Base-by-base conservation (phyloP, 2,329 filamentous ascomycete species). In the Capronia coronata region DNA sequence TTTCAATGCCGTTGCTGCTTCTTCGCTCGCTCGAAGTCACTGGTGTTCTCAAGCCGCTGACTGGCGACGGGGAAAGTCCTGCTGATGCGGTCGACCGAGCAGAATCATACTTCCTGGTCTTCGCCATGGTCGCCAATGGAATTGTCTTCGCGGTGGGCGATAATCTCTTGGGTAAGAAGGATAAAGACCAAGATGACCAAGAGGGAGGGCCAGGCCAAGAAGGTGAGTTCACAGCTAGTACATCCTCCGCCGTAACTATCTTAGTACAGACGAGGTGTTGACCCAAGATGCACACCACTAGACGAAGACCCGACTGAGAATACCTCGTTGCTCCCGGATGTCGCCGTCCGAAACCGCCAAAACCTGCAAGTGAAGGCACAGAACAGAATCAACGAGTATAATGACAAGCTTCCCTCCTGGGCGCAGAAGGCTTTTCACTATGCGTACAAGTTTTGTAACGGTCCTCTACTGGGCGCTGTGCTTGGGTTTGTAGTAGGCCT, bases 101-200 rank as follows among this genome's bases (percentile, higher is more conserved):
- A 5, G 78, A 82, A 60, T 78, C 77, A 13, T 84, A 83, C 63
- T 83, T 84, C 59, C 66, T 84, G 2, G 75, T 85, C 49, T 83
- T 79, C 54, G 75, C 80, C 2, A 82, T 82, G 49, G 70, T 84
- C 5, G 75, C 73, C 38, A 83, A 80, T 58, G 77, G 74, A 38
- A 65, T 84, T 49, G 83, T 80, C 0, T 84, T 84, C 61, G 77
- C 77, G 0, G 65, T 84, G 3, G 81, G 80, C 0, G 80, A 80
- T 1, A 68, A 72, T 9, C 67, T 84, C 22, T 37, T 37, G 38
- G 54, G 8, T 52, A 59, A 7, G 52, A 69, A 0, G 64, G 70
- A 8, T 43, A 44, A 57, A 13, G 49, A 55, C 10, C 49, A 62
- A 13, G 57, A 52, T 5, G 30, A 45, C 7, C 10, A 49, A n/a